These are phyloP conservation scores for Suillus brevipes DNA, from an alignment of 768 basidiomycete species.

Conservation along the genomic window DNA sequence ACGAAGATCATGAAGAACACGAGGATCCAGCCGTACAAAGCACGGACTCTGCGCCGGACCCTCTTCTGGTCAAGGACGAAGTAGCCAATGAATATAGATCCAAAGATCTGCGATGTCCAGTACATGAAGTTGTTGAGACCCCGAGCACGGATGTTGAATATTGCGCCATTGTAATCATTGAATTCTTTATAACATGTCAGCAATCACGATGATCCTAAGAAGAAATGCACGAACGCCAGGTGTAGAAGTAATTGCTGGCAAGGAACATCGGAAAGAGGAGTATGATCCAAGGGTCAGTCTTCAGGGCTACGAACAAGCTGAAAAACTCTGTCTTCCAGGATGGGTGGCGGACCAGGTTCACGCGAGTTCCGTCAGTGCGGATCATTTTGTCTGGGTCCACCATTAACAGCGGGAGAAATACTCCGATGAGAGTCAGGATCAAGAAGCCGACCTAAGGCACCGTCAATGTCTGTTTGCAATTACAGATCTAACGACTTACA, in stretches of 20 bases:
- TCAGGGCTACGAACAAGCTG: conserved; percentile 66
- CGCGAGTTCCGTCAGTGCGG: conserved; percentile 71
- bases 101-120: conserved; percentile 77
- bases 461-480: conserved; percentile 2
- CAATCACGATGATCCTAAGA: not conserved
- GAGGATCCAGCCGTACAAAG: conserved; percentile 68
- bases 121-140: conserved; percentile 78
- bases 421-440: conserved; percentile 67
- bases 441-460: conserved; percentile 69
- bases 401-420: conserved; percentile 65
- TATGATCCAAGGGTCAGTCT: conserved; percentile 69
- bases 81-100: conserved; percentile 70
- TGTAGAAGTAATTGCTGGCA: conserved; percentile 82
- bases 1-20: conserved; percentile 66
- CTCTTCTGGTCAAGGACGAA: conserved; percentile 57
- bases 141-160: conserved; percentile 82
- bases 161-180: conserved; percentile 73
- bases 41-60: conserved; percentile 64
- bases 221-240: conserved; percentile 61
- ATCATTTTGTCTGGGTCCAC: conserved; percentile 71
- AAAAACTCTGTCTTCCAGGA: conserved; percentile 76
- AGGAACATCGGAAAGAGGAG: conserved; percentile 86
- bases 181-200: conserved; percentile 53
- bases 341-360: conserved; percentile 58
- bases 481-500: conserved; percentile 39